phyloP scores from a whole-genome alignment of 177 flowering plant genomes.

The Tripterygium wilfordii region DNA sequence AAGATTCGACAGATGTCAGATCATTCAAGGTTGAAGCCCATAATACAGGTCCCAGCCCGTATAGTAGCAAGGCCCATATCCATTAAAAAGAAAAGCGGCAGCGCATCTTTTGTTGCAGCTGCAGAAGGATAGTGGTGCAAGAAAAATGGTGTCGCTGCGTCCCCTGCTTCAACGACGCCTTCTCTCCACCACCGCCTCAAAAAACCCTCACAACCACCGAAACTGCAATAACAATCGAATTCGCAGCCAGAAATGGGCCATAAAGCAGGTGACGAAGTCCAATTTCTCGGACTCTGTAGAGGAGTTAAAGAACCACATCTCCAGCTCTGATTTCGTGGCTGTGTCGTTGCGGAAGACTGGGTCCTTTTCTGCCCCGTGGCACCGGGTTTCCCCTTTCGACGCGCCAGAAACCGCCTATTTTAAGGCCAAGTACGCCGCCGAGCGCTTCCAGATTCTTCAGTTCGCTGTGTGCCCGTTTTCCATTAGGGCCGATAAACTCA shows the following conservation, averaged over 20 bases:
- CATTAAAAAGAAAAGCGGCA: too few relatives aligned
- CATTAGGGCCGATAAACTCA: slow-evolving; percentile 36
- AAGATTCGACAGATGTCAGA: too few relatives aligned
- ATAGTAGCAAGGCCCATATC: too few relatives aligned
- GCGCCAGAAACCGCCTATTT: slow-evolving; percentile 53
- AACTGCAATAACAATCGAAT: too few relatives aligned
- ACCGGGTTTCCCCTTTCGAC: slow-evolving; percentile 54
- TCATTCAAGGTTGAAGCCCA: too few relatives aligned
- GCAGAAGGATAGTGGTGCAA: too few relatives aligned
- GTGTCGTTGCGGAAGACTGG: slow-evolving; percentile 65
- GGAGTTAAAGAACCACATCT: slow-evolving; percentile 40
- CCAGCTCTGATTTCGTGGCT: slow-evolving; percentile 57
- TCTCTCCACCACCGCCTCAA: too few relatives aligned
- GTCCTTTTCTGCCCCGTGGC: slow-evolving; percentile 61
- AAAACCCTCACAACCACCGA: too few relatives aligned
- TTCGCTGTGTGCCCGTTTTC: slow-evolving; percentile 80
- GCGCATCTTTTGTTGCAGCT: too few relatives aligned
- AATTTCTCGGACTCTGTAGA: slow-evolving; percentile 47
- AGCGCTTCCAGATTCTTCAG: slow-evolving; percentile 67
- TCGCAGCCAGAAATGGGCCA: slow-evolving; percentile 22
- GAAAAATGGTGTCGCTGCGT: too few relatives aligned
- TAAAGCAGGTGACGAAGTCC: slow-evolving; percentile 63
- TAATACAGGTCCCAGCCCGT: too few relatives aligned
- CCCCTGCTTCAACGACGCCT: too few relatives aligned
- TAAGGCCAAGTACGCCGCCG: slow-evolving; percentile 67